phyloP scores from a whole-genome alignment of 1,284 basidiomycete species.

The Cerrena zonata region DNA sequence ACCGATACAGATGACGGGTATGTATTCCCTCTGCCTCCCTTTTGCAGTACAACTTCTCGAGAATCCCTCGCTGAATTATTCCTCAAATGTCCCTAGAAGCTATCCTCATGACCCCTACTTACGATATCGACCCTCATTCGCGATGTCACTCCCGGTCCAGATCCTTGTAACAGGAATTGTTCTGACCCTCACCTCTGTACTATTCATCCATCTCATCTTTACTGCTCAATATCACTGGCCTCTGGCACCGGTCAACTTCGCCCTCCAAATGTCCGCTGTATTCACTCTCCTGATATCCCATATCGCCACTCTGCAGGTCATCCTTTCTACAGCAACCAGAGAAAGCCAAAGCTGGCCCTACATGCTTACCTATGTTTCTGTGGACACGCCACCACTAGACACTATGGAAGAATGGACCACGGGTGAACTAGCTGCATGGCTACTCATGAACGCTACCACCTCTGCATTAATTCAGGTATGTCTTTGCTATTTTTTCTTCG shows the following conservation, averaged over 20 bases:
- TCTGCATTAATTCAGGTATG: conserved; percentile 80
- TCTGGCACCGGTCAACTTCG: conserved; percentile 86
- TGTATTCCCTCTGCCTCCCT: too few relatives aligned
- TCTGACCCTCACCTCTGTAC: conserved; percentile 80
- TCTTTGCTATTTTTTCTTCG: conserved; percentile 4
- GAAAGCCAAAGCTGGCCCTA: conserved; percentile 85
- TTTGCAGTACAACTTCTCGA: too few relatives aligned
- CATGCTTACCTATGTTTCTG: conserved; percentile 86
- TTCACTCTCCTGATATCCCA: conserved; percentile 73
- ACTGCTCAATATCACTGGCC: conserved; percentile 96
- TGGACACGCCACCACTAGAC: conserved; percentile 68
- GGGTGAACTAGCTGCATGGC: conserved; percentile 74
- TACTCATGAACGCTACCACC: conserved; percentile 81
- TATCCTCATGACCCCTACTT: conserved; percentile 66
- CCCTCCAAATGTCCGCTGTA: conserved; percentile 81
- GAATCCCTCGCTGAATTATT: too few relatives aligned
- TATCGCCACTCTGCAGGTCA: conserved; percentile 71
- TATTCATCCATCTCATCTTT: conserved; percentile 89
- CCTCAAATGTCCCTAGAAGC: conserved; percentile 17
- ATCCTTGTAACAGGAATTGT: conserved; percentile 84
- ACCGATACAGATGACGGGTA: neutral
- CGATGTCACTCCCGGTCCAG: conserved; percentile 86
- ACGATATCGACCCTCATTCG: conserved; percentile 68
- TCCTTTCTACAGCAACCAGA: conserved; percentile 54
- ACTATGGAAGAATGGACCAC: conserved; percentile 65